phyloP scores from a whole-genome alignment of 2,329 filamentous ascomycete genomes.

The Daldinia sp. region DNA sequence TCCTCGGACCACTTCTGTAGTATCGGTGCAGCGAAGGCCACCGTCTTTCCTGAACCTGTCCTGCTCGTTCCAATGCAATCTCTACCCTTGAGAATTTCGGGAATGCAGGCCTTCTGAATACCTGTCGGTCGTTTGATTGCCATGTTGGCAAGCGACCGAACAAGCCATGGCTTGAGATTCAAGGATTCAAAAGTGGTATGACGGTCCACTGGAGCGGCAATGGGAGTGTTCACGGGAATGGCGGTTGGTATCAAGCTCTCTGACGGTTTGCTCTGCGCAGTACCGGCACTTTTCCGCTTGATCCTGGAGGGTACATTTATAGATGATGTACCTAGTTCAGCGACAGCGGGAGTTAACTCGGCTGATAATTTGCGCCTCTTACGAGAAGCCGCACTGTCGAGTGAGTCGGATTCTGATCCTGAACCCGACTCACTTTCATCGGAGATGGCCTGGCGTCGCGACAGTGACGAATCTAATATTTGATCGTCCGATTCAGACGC shows the following conservation, averaged over 20 bases:
- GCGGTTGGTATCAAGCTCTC: constrained; percentile 33
- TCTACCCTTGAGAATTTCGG: constrained; percentile 87
- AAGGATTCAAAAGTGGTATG: constrained; percentile 78
- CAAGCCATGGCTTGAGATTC: constrained; percentile 85
- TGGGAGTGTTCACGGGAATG: constrained; percentile 38
- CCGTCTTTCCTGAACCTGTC: constrained; percentile 96
- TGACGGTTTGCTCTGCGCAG: constrained; percentile 36
- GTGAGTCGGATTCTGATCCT: constrained; percentile 60
- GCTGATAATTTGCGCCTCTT: constrained; percentile 53
- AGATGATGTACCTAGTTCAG: constrained; percentile 56
- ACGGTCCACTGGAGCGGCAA: constrained; percentile 61
- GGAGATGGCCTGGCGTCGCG: constrained; percentile 22
- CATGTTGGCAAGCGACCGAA: constrained; percentile 79
- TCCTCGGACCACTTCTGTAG: constrained; percentile 94
- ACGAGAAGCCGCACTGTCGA: constrained; percentile 56
- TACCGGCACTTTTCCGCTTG: constrained; percentile 53
- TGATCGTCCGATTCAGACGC: constrained; percentile 47
- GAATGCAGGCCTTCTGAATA: constrained; percentile 94
- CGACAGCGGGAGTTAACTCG: constrained; percentile 51
- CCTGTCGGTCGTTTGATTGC: constrained; percentile 90
- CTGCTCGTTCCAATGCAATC: constrained; percentile 96
- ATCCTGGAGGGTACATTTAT: constrained; percentile 67
- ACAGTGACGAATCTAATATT: constrained; percentile 29
- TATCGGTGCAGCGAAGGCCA: constrained; percentile 95
- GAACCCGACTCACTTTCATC: constrained; percentile 42